Base-by-base conservation (phyloP, 1,139 yeast species). In the Taphrina pruni region DNA sequence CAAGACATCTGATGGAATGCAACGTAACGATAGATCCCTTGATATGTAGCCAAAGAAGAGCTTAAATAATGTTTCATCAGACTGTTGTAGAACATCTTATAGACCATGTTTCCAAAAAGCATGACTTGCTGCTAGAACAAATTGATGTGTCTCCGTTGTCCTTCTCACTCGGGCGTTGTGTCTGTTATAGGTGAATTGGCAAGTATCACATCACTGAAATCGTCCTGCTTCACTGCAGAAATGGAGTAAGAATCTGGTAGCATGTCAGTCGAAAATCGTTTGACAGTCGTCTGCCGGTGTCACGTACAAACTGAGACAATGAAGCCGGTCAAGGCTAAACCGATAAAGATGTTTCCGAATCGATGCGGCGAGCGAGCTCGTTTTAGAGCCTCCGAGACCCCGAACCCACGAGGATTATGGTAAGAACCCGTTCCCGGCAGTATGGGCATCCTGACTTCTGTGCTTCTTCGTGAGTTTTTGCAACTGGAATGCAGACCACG, bases 171-270 rank as follows among this genome's bases (percentile, higher is more conserved):
- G 5, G 12, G 5, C 2, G 48, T 7, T 17, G 48, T n/a, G 20
- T 14, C n/a, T n/a, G 12, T 12, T n/a, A 62, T 45, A 6, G 56
- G 66, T 32, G 67, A 50, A 32, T 62, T 41, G 6, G 65, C 50
- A 8, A 64, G 36, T 4, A 64, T 48, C 32, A 69, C 61, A 58
- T 69, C 70, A 43, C 65, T 64, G 36, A 69, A 69, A 50, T 69
- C 70, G 39, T 69, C 70, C 41, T 69, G 70, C 38, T 64, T 64
- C 17, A 69, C 70, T 3, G 70, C 69, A 35, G 65, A 58, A 12
- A 69, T 69, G 36, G 70, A 69, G 57, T 69, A 69, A 9, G 56
- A 45, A 38, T 64, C 70, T 69, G 11, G 2, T 6, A 2, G 8
- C 32, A 50, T 17, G 43, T 64, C 36, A 48, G 55, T 20, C 17